Evolutionary conservation across 805 yeast genomes (phyloP).

Genomic region (Saccharomycopsis microspora): DNA sequence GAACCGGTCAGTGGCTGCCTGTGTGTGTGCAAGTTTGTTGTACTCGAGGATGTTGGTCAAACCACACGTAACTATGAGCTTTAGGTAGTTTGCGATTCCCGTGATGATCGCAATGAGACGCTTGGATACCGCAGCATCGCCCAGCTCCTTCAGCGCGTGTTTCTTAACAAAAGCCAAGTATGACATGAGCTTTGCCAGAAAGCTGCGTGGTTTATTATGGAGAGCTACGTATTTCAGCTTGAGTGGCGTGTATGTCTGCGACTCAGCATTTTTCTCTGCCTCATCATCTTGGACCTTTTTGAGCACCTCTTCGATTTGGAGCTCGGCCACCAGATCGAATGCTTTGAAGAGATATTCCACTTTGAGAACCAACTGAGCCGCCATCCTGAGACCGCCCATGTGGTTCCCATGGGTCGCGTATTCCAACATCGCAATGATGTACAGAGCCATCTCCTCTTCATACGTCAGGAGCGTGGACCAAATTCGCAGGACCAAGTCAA

Average conservation of each 20-base stretch:
- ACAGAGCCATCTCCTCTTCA: slow-evolving; percentile 84
- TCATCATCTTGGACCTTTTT: slow-evolving; percentile 12
- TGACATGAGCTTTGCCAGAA: slow-evolving; percentile 83
- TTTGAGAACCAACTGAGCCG: slow-evolving; percentile 62
- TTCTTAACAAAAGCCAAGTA: slow-evolving; percentile 77
- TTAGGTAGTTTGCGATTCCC: slow-evolving; percentile 85
- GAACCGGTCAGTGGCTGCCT: slow-evolving; percentile 52
- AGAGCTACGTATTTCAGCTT: slow-evolving; percentile 18
- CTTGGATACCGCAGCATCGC: slow-evolving; percentile 27
- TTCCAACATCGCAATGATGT: slow-evolving; percentile 86
- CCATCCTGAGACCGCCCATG: slow-evolving; percentile 50
- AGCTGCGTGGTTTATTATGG: slow-evolving; percentile 49
- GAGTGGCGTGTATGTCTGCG: slow-evolving; percentile 13
- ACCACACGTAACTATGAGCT: slow-evolving; percentile 72
- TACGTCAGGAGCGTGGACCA: slow-evolving; percentile 84
- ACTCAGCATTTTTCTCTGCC: slow-evolving; percentile 14
- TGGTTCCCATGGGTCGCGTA: slow-evolving; percentile 68
- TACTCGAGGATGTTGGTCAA: slow-evolving; percentile 63
- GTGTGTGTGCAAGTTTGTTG: slow-evolving; percentile 45
- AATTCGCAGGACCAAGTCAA: slow-evolving; percentile 45
- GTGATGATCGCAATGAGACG: slow-evolving; percentile 68
- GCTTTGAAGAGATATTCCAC: slow-evolving; percentile 71
- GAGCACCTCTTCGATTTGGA: slow-evolving; percentile 19
- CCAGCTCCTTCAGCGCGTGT: slow-evolving; percentile 20
- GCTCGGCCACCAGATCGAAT: slow-evolving; percentile 38